Conservation (phyloP, 805 yeast species). For the Scheffersomyces lignosus region DNA sequence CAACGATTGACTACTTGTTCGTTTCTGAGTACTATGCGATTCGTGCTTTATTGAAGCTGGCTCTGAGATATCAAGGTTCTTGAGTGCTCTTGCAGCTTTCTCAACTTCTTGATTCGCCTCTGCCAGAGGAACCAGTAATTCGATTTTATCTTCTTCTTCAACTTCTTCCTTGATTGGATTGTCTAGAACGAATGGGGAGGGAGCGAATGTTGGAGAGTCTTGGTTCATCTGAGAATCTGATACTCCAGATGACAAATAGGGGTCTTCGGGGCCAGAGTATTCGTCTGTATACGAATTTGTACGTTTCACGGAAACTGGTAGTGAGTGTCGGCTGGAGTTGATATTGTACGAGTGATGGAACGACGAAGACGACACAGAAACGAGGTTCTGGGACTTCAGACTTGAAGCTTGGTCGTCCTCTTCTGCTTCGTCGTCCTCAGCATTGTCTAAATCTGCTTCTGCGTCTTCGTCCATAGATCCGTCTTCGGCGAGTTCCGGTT, state of each 20-base stretch:
- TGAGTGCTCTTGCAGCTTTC: neutral
- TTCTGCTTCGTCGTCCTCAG: neutral
- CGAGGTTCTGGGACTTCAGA: neutral
- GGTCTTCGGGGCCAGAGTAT: constrained; percentile 7
- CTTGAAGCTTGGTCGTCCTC: neutral
- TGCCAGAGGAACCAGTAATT: neutral
- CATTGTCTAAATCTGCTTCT: neutral
- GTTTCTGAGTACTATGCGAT: constrained; percentile 1
- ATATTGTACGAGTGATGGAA: neutral
- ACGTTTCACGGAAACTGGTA: neutral
- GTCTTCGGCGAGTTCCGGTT: neutral
- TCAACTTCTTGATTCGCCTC: constrained; percentile 4
- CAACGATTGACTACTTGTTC: neutral
- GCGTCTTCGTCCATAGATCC: neutral
- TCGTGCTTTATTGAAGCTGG: neutral
- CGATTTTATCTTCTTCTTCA: constrained; percentile 3
- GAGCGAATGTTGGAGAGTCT: neutral
- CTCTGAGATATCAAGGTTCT: no score
- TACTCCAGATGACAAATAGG: constrained; percentile 8
- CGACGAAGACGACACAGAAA: neutral
- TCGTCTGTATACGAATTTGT: constrained; percentile 3
- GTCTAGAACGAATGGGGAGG: neutral
- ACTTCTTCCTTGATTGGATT: constrained; percentile 3
- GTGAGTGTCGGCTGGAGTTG: neutral
- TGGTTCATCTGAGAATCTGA: constrained; percentile 7